Percentiles rank a stretch among this genome's conserved stretches.
phyloP scores from a whole-genome alignment of 345 rosid genomes.

The Murraya paniculata region DNA sequence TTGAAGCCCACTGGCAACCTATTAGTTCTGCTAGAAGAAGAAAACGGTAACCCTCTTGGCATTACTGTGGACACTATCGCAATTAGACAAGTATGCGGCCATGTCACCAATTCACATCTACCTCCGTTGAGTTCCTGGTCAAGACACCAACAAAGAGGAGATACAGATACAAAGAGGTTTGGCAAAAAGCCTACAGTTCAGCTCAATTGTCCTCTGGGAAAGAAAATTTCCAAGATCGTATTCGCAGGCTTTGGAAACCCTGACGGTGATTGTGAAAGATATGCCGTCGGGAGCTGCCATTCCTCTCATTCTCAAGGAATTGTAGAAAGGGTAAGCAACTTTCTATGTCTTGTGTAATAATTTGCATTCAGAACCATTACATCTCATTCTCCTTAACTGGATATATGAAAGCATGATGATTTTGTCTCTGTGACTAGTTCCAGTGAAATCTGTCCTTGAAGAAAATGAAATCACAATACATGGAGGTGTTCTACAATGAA shows the following conservation, averaged over 20 bases:
- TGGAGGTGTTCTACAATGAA: background rate
- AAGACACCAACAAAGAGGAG: background rate
- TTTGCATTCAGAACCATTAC: background rate
- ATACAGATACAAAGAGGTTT: background rate
- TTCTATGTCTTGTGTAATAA: background rate
- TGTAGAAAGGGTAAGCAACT: constrained; percentile 13
- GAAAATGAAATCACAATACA: background rate
- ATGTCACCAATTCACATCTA: constrained; percentile 18
- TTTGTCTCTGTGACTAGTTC: background rate
- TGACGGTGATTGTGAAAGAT: constrained; percentile 18
- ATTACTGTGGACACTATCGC: constrained; percentile 41
- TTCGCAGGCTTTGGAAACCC: constrained; percentile 35
- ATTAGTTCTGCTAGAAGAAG: constrained; percentile 57
- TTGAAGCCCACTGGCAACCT: constrained; percentile 38
- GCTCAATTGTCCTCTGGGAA: constrained; percentile 25
- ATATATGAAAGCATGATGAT: background rate
- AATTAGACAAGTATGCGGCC: constrained; percentile 27
- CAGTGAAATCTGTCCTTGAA: background rate
- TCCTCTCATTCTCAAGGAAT: constrained; percentile 2
- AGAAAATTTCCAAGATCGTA: constrained; percentile 23
- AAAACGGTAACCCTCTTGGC: constrained; percentile 41
- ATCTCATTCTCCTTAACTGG: background rate
- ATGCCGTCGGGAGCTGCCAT: constrained; percentile 25
- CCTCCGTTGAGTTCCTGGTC: constrained; percentile 22
- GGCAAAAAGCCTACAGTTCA: constrained; percentile 20